Percentiles rank a stretch among this genome's conserved stretches.
Conservation (phyloP, 2,329 filamentous ascomycete genomes). For the Dactylellina parvicollis region DNA sequence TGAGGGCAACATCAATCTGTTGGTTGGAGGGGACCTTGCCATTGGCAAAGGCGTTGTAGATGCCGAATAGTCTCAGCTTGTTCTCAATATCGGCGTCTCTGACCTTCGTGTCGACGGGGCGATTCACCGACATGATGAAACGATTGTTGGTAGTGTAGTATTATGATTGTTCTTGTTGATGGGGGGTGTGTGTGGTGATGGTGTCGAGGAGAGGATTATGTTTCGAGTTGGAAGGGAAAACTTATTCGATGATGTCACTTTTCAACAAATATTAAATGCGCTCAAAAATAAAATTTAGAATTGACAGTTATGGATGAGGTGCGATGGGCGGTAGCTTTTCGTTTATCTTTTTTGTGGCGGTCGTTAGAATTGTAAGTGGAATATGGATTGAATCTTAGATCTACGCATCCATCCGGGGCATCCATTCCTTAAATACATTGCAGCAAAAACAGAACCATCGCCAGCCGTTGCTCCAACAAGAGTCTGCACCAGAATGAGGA, state of each 20-base stretch:
- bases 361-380: no score
- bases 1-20: conserved; percentile 93
- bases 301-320: neutral
- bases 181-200: neutral
- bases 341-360: no score
- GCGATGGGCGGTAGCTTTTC: neutral
- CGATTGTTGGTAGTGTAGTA: conserved; percentile 11
- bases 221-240: neutral
- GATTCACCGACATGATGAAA: conserved; percentile 56
- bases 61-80: conserved; percentile 95
- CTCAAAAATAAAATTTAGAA: no score
- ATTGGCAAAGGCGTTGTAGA: conserved; percentile 68
- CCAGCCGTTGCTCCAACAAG: no score
- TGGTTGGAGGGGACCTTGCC: conserved; percentile 70
- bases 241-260: no score
- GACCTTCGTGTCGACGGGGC: conserved; percentile 55
- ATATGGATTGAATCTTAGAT: neutral
- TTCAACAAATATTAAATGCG: no score
- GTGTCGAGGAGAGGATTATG: neutral
- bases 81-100: conserved; percentile 58
- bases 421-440: no score
- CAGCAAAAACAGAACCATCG: no score
- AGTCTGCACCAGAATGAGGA: no score
- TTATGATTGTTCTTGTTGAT: neutral
- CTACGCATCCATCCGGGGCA: no score